phyloP scores from a whole-genome alignment of 805 yeast species.

The Wickerhamomyces pijperi region DNA sequence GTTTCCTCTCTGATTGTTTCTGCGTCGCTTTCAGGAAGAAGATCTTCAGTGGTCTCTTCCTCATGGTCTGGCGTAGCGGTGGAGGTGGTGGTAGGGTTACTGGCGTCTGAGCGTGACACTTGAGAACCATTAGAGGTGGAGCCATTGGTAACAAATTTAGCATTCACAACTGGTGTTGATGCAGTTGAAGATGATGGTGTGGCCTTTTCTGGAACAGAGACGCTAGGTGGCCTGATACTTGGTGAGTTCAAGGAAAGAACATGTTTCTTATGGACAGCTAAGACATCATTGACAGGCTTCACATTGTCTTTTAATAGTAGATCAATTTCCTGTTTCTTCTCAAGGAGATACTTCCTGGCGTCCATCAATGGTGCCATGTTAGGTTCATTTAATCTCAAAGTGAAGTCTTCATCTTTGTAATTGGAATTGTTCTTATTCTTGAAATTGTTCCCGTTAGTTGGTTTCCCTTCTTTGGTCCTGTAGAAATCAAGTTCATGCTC shows the following conservation, averaged over 20 bases:
- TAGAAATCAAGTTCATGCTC: neutral
- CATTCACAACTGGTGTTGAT: too few relatives aligned
- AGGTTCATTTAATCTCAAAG: neutral
- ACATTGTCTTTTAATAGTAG: neutral
- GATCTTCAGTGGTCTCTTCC: neutral
- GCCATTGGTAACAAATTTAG: neutral
- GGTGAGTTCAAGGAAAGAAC: neutral
- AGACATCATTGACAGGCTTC: neutral
- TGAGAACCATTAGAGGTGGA: too few relatives aligned
- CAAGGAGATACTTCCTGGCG: neutral
- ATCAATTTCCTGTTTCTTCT: neutral
- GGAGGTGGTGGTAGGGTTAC: too few relatives aligned
- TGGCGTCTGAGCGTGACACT: too few relatives aligned
- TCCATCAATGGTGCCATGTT: neutral
- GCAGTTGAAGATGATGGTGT: neutral
- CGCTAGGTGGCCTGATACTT: neutral
- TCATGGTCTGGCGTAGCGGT: too few relatives aligned
- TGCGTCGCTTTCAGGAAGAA: neutral
- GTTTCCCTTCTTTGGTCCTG: neutral
- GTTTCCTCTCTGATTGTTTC: neutral
- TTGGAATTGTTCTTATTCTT: too few relatives aligned
- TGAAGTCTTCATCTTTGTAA: neutral
- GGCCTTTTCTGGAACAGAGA: neutral
- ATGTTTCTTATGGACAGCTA: neutral
- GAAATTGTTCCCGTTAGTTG: neutral